Percentiles rank a stretch among this genome's conserved stretches.
These are phyloP conservation scores for Erucastrum elatum DNA, from an alignment of 345 rosid genomes.

Conservation along the genomic window DNA sequence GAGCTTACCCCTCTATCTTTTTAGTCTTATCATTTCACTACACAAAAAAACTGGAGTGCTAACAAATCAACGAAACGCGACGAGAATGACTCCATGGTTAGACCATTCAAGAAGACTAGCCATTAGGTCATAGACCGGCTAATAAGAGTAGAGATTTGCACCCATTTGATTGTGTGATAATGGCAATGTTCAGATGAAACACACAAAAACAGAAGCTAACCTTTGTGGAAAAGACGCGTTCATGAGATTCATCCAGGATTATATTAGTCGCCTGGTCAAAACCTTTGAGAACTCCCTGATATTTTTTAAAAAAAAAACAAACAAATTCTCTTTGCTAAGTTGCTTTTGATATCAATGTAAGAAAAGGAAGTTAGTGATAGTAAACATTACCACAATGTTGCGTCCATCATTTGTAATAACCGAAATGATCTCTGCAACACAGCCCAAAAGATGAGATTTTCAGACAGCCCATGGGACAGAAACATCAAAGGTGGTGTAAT, in stretches of 20 bases:
- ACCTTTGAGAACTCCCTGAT: constrained; percentile 75
- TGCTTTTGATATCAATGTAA: neutral
- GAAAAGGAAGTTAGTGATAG: neutral
- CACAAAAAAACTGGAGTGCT: neutral
- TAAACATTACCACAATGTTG: constrained; percentile 73
- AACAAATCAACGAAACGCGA: constrained; percentile 1
- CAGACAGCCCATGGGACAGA: neutral
- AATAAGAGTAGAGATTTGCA: neutral
- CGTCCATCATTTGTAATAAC: constrained; percentile 90
- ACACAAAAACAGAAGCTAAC: constrained; percentile 29
- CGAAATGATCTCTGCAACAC: constrained; percentile 61
- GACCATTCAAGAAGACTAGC: constrained; percentile 5
- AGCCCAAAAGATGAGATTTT: constrained; percentile 3
- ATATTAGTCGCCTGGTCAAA: constrained; percentile 93
- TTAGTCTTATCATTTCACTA: neutral
- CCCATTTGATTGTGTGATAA: constrained; percentile 1
- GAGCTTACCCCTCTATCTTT: neutral
- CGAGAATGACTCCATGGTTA: neutral
- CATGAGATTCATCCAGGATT: constrained; percentile 90
- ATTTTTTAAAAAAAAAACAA: neutral
- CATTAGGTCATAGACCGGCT: neutral
- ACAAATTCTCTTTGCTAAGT: neutral
- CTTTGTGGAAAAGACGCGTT: constrained; percentile 89
- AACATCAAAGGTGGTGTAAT: neutral
- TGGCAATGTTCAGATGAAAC: neutral